Evolutionary conservation across 2,329 filamentous ascomycete genomes (phyloP).

Genomic region (Magnaporthiopsis incrustans): DNA sequence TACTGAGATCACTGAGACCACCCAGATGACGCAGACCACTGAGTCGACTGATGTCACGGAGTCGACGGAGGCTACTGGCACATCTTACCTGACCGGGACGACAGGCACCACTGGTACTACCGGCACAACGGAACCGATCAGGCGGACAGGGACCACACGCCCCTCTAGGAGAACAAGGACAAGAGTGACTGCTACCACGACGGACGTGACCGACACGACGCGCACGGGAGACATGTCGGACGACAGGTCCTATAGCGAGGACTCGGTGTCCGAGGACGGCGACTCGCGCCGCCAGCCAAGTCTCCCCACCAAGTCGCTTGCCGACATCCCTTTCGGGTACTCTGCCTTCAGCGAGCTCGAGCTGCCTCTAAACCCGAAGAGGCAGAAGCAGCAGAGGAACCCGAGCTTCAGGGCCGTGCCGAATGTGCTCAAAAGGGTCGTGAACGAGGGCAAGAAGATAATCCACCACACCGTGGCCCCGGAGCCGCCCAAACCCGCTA

Average conservation of each 20-base stretch:
- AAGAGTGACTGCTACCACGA: constrained; percentile 22
- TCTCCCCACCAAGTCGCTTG: constrained; percentile 42
- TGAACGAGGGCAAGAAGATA: constrained; percentile 57
- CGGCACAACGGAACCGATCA: not conserved
- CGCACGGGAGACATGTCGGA: constrained; percentile 20
- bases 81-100: constrained; percentile 3
- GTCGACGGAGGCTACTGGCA: constrained; percentile 1
- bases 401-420: constrained; percentile 52
- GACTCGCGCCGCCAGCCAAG: constrained; percentile 32
- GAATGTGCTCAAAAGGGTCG: constrained; percentile 57
- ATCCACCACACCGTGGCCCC: constrained; percentile 44
- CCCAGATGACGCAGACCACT: constrained; percentile 3
- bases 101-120: constrained; percentile 4
- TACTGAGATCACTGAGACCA: constrained; percentile 5
- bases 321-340: constrained; percentile 55
- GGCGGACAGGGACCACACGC: not conserved
- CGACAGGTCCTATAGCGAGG: constrained; percentile 21
- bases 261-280: constrained; percentile 13
- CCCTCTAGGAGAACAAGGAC: constrained; percentile 18
- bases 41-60: constrained; percentile 2
- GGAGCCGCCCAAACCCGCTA: constrained; percentile 41
- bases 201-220: constrained; percentile 2
- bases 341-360: constrained; percentile 61
- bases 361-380: constrained; percentile 38
- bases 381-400: constrained; percentile 41